Evolutionary conservation across 805 yeast species (phyloP).

Genomic region (Ogataea sp.): DNA sequence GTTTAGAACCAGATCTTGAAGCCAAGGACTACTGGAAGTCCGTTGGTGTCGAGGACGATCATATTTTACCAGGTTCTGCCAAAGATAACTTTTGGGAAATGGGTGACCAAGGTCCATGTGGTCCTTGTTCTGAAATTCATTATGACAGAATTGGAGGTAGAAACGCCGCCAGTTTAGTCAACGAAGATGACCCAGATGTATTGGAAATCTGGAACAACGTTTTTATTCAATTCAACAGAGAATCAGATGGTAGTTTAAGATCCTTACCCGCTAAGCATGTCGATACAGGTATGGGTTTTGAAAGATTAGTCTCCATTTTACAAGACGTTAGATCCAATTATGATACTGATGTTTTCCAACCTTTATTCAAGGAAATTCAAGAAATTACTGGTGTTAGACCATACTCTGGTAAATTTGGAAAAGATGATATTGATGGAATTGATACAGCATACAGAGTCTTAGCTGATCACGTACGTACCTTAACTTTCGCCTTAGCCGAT

Average conservation of each 20-base stretch:
- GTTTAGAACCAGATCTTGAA: conserved; percentile 88
- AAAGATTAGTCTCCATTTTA: conserved; percentile 88
- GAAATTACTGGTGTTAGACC: conserved; percentile 91
- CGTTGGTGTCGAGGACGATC: conserved; percentile 87
- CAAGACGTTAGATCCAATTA: conserved; percentile 91
- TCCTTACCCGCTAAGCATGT: conserved; percentile 90
- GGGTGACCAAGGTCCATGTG: conserved; percentile 99
- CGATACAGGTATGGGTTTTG: conserved; percentile 99
- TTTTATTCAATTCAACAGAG: conserved; percentile 95
- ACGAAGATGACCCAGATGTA: conserved; percentile 96
- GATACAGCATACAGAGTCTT: conserved; percentile 97
- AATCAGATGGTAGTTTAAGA: conserved; percentile 70
- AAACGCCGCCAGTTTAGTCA: conserved; percentile 85
- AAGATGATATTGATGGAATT: conserved; percentile 86
- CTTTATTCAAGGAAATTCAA: conserved; percentile 78
- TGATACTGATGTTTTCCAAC: conserved; percentile 94
- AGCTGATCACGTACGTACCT: conserved; percentile 97
- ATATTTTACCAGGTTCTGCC: conserved; percentile 84
- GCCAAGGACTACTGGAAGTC: conserved; percentile 81
- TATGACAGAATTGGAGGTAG: conserved; percentile 98
- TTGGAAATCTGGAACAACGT: conserved; percentile 97
- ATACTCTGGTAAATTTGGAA: conserved; percentile 88
- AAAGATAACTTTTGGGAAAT: conserved; percentile 98
- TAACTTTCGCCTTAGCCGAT: conserved; percentile 92
- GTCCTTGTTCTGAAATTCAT: conserved; percentile 97